These are phyloP conservation scores for Vanderwaltozyma polyspora DNA, from an alignment of 805 yeast genomes.

Conservation along the genomic window DNA sequence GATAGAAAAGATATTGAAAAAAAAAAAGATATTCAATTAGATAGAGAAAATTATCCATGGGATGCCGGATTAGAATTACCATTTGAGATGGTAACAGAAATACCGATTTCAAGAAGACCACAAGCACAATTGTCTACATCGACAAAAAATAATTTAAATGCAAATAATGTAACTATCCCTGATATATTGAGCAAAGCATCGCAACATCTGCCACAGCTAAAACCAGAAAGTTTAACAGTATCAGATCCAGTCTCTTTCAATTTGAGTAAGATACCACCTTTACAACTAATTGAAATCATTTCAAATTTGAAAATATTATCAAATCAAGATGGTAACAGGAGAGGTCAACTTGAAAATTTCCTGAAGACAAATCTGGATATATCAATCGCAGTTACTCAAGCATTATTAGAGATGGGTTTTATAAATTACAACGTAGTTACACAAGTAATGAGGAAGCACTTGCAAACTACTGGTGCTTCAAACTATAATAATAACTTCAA, in stretches of 20 bases:
- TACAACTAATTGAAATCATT: slow-evolving; percentile 55
- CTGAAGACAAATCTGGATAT: slow-evolving; percentile 43
- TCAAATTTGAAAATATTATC: slow-evolving; percentile 53
- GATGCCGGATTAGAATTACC: slow-evolving; percentile 22
- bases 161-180: slow-evolving; percentile 30
- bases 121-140: slow-evolving; percentile 1
- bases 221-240: slow-evolving; percentile 34
- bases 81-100: slow-evolving; percentile 26
- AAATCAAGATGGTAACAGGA: slow-evolving; percentile 35
- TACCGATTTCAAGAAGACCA: slow-evolving; percentile 26
- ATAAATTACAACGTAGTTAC: slow-evolving; percentile 59
- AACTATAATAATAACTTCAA: not conserved
- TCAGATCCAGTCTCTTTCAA: slow-evolving; percentile 49
- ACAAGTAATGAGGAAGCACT: slow-evolving; percentile 31
- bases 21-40: slow-evolving; percentile 2
- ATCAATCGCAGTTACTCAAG: slow-evolving; percentile 62
- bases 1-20: slow-evolving; percentile 6
- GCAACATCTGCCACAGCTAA: slow-evolving; percentile 40
- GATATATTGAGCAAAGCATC: slow-evolving; percentile 43
- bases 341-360: slow-evolving; percentile 40
- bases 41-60: slow-evolving; percentile 26
- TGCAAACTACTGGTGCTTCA: not conserved
- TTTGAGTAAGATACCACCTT: slow-evolving; percentile 55
- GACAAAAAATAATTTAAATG: not conserved
- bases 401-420: slow-evolving; percentile 65